A percentile compares a stretch with the other conserved stretches of the same genome.
These are phyloP conservation scores for Candida nemodendra DNA, from an alignment of 805 yeast species.

Conservation along the genomic window DNA sequence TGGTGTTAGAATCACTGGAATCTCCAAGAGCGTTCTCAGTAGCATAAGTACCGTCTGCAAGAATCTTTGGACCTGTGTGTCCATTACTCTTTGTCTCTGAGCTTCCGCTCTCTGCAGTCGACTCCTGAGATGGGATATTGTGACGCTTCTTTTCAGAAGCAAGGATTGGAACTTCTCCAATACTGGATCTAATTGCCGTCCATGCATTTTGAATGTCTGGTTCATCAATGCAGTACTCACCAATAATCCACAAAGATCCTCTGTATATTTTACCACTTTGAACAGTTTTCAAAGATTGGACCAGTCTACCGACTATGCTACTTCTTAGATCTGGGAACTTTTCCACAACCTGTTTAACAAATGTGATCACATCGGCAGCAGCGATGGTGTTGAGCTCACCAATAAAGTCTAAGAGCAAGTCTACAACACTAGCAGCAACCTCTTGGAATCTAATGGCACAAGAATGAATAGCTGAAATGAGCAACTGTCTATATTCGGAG, in stretches of 20 bases:
- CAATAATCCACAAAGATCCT: constrained; percentile 93
- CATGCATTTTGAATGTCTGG: constrained; percentile 77
- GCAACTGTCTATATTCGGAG: constrained; percentile 81
- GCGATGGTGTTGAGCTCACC: constrained; percentile 81
- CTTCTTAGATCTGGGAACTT: constrained; percentile 79
- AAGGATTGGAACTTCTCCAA: constrained; percentile 90
- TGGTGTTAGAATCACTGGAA: constrained; percentile 33
- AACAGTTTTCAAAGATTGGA: constrained; percentile 59
- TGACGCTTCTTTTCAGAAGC: constrained; percentile 59
- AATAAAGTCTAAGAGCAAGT: constrained; percentile 79
- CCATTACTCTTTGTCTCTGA: constrained; percentile 28
- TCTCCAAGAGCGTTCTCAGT: constrained; percentile 80
- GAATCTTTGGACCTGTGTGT: constrained; percentile 67
- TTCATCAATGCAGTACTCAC: constrained; percentile 81
- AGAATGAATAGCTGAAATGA: constrained; percentile 84
- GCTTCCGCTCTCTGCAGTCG: constrained; percentile 27
- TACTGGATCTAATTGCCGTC: constrained; percentile 75
- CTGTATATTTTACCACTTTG: constrained; percentile 89
- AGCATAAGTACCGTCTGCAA: constrained; percentile 99
- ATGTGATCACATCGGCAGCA: constrained; percentile 86
- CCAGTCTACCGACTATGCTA: constrained; percentile 60
- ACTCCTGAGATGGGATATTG: constrained; percentile 26
- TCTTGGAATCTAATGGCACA: constrained; percentile 87
- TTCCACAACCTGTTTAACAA: constrained; percentile 92
- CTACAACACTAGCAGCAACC: constrained; percentile 89